Evolutionary conservation across 2,329 filamentous ascomycete genomes (phyloP).

Genomic region (Corinectria fuckeliana): DNA sequence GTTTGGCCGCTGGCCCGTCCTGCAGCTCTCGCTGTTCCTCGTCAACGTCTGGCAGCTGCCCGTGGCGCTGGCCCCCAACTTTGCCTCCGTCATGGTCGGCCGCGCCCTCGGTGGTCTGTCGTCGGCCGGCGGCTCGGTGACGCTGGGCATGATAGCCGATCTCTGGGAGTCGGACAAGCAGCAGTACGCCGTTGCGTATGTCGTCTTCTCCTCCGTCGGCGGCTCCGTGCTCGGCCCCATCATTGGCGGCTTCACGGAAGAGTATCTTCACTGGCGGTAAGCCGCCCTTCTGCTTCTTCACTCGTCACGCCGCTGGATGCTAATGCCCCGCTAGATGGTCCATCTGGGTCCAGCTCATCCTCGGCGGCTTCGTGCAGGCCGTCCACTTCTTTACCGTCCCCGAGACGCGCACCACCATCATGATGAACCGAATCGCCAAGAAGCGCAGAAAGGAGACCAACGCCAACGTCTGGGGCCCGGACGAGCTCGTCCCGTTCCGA

Average conservation of each 20-base stretch:
- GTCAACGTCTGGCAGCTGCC: conserved; percentile 81
- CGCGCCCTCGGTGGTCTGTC: conserved; percentile 73
- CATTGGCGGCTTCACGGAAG: conserved; percentile 77
- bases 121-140: conserved; percentile 75
- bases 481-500: conserved; percentile 69
- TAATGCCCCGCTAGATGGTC: conserved; percentile 54
- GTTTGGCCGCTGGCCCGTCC: conserved; percentile 76
- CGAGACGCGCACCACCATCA: conserved; percentile 77
- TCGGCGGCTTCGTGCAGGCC: conserved; percentile 72
- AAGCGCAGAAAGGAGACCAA: conserved; percentile 67
- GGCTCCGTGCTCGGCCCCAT: conserved; percentile 80
- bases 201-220: conserved; percentile 80
- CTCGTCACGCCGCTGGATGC: background rate
- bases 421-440: conserved; percentile 83
- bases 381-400: conserved; percentile 74
- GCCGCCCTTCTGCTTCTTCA: background rate
- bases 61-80: conserved; percentile 76
- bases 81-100: conserved; percentile 72
- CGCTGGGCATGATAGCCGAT: conserved; percentile 77
- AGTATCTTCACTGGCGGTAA: conserved; percentile 71
- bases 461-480: conserved; percentile 72
- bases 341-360: conserved; percentile 86
- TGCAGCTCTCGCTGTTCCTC: conserved; percentile 75
- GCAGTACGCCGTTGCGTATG: conserved; percentile 77
- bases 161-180: conserved; percentile 74